These are phyloP conservation scores for Ogataea philodendri DNA, from an alignment of 805 yeast species.

Conservation along the genomic window DNA sequence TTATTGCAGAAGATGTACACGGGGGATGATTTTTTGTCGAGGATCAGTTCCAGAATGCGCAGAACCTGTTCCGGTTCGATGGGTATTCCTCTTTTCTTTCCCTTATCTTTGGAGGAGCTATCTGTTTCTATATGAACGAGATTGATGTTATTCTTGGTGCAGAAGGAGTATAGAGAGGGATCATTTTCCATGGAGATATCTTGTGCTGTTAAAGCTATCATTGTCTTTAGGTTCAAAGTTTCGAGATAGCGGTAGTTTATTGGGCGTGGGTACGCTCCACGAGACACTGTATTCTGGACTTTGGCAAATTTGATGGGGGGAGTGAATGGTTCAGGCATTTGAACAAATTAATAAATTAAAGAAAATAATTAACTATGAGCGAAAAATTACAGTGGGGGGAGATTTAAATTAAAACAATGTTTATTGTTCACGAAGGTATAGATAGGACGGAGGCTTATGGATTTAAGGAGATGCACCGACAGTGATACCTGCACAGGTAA, in stretches of 20 bases:
- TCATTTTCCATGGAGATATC: conserved; percentile 60
- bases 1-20: conserved; percentile 82
- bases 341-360: background rate
- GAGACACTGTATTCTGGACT: conserved; percentile 64
- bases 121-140: conserved; percentile 68
- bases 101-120: conserved; percentile 60
- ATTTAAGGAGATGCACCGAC: no score
- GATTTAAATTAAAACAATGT: no score
- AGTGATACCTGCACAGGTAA: conserved; percentile 17
- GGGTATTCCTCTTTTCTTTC: conserved; percentile 82
- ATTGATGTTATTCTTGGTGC: conserved; percentile 50
- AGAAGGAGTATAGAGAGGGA: conserved; percentile 49
- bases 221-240: conserved; percentile 63
- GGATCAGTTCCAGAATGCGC: conserved; percentile 57
- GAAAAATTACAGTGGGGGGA: no score
- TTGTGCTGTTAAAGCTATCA: conserved; percentile 76
- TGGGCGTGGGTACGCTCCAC: conserved; percentile 87
- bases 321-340: conserved; percentile 34
- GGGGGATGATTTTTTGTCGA: conserved; percentile 62
- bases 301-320: conserved; percentile 80
- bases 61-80: conserved; percentile 62
- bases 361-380: background rate
- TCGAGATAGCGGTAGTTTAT: conserved; percentile 67
- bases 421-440: no score
- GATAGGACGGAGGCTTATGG: no score